Base-by-base conservation (phyloP, 805 yeast genomes). In the Nakazawaea ambrosiae region DNA sequence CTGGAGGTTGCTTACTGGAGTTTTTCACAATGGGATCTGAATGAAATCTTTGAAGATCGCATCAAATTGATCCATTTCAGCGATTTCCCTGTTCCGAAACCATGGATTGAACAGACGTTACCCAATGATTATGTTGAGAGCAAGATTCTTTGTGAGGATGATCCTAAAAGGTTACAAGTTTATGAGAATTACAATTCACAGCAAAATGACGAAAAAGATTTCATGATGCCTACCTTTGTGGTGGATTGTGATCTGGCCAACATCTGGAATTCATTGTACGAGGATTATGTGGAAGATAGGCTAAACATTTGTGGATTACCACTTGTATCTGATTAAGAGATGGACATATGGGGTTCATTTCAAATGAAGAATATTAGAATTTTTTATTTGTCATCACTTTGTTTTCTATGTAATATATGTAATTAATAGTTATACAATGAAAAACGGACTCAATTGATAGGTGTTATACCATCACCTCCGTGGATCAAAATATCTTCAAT, bases 61-160 rank as follows among this genome's bases (percentile, higher is more conserved):
- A 53, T 68, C 4, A 70, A 67, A 47, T 60, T 75, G 37, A 51
- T 78, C 20, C 88, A 81, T 51, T 81, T 73, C 52, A 73, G 81
- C 3, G 88, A 81, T 49, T 66, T 68, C 25, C 87, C 87, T 5
- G 54, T 78, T 5, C 75, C 78, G 0, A 79, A 81, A 49, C 87
- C 86, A 4, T 79, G 87, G 87, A 50, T 49, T 28, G 27, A 43
- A 3, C 54, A 55, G 33, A 46, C 51, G 34, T 45, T 51, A 27
- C 36, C 35, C 9, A 20, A 24, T 9, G 48, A 49, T 24, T 59
- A 59, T 39, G 55, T 54, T 35, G 20, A 40, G n/a, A 45, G 44
- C 31, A 53, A 54, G 40, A 52, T 56, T 3, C 45, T 51, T 27
- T 61, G 68, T 39, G 43, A 34, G n/a, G 29, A 23, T 6, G 45